These are phyloP conservation scores for Pistacia atlantica DNA, from an alignment of 345 rosid species.

Conservation along the genomic window DNA sequence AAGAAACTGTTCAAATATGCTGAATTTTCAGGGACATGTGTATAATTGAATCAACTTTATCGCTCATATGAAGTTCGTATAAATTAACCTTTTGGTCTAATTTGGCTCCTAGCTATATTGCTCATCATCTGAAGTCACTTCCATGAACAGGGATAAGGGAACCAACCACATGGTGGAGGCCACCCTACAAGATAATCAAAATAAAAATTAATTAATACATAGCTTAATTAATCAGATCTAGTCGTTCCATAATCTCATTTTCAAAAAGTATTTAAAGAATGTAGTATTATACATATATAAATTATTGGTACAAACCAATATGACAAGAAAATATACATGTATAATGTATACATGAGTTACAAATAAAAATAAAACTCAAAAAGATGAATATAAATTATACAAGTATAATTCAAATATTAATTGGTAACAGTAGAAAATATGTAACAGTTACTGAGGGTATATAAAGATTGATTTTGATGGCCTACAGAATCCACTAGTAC, in stretches of 20 bases:
- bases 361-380: too few species aligned
- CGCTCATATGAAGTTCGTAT: not conserved
- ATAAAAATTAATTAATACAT: too few species aligned
- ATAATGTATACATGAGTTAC: too few species aligned
- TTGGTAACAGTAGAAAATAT: too few species aligned
- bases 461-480: constrained; percentile 5
- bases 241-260: too few species aligned
- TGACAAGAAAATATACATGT: too few species aligned
- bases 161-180: not conserved
- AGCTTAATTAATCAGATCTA: too few species aligned
- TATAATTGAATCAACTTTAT: not conserved
- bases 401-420: too few species aligned
- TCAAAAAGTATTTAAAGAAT: too few species aligned
- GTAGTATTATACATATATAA: too few species aligned
- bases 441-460: constrained; percentile 4
- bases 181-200: not conserved
- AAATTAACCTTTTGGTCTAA: not conserved
- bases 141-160: not conserved
- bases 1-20: not conserved
- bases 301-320: too few species aligned
- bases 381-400: too few species aligned
- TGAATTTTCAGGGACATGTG: not conserved
- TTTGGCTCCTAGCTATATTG: not conserved
- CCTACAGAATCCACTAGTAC: constrained; percentile 28
- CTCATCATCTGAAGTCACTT: constrained; percentile 9